A percentile compares a stretch with the other conserved stretches of the same genome.
Evolutionary conservation across 257 asterid species (phyloP).

Genomic region (Nyctanthes arbortristis): DNA sequence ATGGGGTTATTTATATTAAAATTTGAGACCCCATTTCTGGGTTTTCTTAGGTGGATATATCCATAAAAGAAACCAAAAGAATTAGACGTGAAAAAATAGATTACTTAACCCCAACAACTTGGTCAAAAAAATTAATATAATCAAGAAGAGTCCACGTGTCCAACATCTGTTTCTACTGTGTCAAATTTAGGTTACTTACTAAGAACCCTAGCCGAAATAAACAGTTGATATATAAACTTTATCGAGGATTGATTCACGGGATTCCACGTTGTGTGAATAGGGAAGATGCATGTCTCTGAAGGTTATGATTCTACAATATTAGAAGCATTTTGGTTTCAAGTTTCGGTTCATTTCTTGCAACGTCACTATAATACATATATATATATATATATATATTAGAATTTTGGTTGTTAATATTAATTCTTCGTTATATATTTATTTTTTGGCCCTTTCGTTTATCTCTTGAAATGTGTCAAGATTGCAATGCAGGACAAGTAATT

Average conservation of each 20-base stretch:
- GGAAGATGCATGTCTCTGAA: neutral
- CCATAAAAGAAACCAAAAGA: conserved; percentile 29
- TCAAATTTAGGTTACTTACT: conserved; percentile 45
- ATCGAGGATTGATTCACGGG: neutral
- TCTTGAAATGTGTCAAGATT: neutral
- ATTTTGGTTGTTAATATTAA: neutral
- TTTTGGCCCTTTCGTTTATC: neutral
- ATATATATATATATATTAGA: too few relatives aligned
- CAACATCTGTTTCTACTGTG: conserved; percentile 22
- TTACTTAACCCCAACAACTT: conserved; percentile 64
- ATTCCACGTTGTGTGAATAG: neutral
- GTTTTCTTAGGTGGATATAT: conserved; percentile 42
- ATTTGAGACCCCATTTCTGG: neutral
- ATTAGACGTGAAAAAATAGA: conserved; percentile 39
- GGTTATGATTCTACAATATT: neutral
- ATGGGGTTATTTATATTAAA: conserved; percentile 30
- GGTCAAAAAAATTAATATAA: neutral
- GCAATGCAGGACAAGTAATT: too few relatives aligned
- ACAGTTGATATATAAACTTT: neutral
- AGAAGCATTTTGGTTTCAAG: neutral
- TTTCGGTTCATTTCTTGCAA: neutral
- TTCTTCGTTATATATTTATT: neutral
- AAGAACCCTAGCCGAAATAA: conserved; percentile 1
- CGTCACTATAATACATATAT: too few relatives aligned
- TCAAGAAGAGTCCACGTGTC: conserved; percentile 33